Evolutionary conservation across 192 early-diverging fungal genomes (phyloP).

Genomic region (Geosiphon pyriformis): DNA sequence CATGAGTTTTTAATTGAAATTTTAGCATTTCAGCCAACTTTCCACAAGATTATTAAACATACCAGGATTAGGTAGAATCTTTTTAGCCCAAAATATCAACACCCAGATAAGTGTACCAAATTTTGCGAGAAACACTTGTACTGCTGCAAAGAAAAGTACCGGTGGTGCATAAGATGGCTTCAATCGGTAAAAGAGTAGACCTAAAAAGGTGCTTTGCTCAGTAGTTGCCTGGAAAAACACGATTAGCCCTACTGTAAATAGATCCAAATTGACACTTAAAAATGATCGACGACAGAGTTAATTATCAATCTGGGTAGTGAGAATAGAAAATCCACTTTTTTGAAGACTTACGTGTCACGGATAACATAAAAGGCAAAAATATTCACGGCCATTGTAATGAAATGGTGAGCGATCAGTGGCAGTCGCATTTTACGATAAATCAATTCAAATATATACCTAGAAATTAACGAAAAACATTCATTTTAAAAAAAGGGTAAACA

Average conservation of each 20-base stretch:
- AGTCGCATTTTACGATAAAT: background rate
- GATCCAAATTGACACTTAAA: background rate
- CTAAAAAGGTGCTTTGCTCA: background rate
- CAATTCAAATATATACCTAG: background rate
- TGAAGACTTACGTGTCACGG: background rate
- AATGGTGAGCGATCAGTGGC: background rate
- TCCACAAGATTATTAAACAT: too few species aligned
- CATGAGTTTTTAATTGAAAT: too few species aligned
- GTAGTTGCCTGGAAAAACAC: background rate
- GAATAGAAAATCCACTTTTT: background rate
- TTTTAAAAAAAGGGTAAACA: background rate
- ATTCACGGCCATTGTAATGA: background rate
- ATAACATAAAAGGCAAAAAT: background rate
- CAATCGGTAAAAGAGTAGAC: background rate
- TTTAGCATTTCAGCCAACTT: too few species aligned
- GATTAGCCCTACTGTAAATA: background rate
- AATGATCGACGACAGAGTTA: too few species aligned
- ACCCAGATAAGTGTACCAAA: background rate
- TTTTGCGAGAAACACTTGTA: background rate
- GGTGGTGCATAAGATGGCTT: background rate
- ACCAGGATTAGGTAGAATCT: too few species aligned
- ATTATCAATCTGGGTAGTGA: too few species aligned
- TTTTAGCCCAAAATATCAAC: background rate
- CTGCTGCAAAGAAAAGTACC: background rate
- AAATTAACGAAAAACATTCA: background rate